These are phyloP conservation scores for Macrophomina pseudophaseolina DNA, from an alignment of 2,329 filamentous ascomycete species.

Conservation along the genomic window DNA sequence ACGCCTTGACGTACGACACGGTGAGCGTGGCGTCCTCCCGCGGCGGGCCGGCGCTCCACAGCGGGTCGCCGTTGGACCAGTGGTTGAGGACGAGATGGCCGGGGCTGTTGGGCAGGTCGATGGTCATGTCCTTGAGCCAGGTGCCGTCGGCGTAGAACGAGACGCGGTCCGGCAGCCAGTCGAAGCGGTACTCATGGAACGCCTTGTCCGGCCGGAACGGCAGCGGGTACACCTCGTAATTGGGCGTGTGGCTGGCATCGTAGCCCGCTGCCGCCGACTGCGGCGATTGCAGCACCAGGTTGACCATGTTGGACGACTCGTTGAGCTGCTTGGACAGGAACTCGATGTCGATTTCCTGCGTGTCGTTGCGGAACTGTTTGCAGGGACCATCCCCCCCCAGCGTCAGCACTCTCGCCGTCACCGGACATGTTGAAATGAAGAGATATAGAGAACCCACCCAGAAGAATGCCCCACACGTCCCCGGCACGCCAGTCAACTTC, in stretches of 20 bases:
- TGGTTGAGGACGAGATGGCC: constrained; percentile 75
- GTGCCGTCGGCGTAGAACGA: constrained; percentile 71
- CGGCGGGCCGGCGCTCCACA: constrained; percentile 76
- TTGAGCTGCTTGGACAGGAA: constrained; percentile 73
- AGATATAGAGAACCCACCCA: constrained; percentile 58
- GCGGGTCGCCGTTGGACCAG: constrained; percentile 75
- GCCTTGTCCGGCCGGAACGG: constrained; percentile 68
- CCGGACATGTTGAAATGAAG: too few relatives aligned
- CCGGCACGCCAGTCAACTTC: constrained; percentile 64
- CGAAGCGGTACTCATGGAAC: constrained; percentile 82
- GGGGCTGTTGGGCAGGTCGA: constrained; percentile 62
- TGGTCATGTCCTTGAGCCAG: constrained; percentile 61
- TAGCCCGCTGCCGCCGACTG: constrained; percentile 64
- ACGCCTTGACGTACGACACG: constrained; percentile 75
- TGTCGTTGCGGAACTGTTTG: constrained; percentile 74
- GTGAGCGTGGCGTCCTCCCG: constrained; percentile 64
- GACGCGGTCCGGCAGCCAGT: constrained; percentile 68
- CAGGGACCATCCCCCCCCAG: too few relatives aligned
- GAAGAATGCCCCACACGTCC: constrained; percentile 81
- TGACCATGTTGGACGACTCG: constrained; percentile 64
- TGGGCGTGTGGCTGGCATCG: constrained; percentile 65
- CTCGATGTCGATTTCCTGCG: constrained; percentile 81
- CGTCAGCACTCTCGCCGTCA: too few relatives aligned
- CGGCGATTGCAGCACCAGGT: constrained; percentile 76
- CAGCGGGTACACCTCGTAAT: constrained; percentile 63